phyloP scores from a whole-genome alignment of 768 basidiomycete species.

The Mycena latifolia region DNA sequence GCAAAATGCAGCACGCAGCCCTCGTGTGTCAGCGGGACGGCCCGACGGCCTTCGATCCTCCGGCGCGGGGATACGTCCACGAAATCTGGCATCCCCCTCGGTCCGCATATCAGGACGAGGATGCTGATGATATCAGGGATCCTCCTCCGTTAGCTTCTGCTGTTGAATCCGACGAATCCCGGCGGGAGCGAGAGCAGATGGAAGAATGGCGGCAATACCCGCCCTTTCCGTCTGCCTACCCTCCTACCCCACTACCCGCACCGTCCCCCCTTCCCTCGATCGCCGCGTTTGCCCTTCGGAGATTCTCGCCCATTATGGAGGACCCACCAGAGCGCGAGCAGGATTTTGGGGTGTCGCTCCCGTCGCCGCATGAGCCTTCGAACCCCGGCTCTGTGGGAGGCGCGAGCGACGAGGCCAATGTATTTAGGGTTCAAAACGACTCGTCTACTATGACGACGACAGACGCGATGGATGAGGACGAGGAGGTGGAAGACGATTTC shows the following conservation, averaged over 20 bases:
- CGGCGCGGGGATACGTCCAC: slow-evolving; percentile 43
- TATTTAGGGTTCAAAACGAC: slow-evolving; percentile 25
- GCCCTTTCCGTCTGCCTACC: slow-evolving; percentile 82
- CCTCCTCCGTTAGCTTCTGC: not conserved
- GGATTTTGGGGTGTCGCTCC: slow-evolving; percentile 83
- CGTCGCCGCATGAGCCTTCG: slow-evolving; percentile 68
- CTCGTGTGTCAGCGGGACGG: slow-evolving; percentile 5
- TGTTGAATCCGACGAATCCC: slow-evolving; percentile 29
- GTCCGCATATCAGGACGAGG: slow-evolving; percentile 56
- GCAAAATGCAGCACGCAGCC: not conserved
- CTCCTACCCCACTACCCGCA: slow-evolving; percentile 69
- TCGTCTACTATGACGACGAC: slow-evolving; percentile 39
- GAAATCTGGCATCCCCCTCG: slow-evolving; percentile 74
- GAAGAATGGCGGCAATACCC: slow-evolving; percentile 84
- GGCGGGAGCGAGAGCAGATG: slow-evolving; percentile 43
- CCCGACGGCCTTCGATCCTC: not conserved
- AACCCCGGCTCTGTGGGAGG: slow-evolving; percentile 69
- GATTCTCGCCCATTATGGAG: slow-evolving; percentile 54
- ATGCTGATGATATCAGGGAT: slow-evolving; percentile 30
- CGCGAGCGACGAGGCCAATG: slow-evolving; percentile 69
- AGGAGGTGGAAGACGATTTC: slow-evolving; percentile 71
- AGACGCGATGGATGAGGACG: slow-evolving; percentile 48
- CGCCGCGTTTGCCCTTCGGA: slow-evolving; percentile 32
- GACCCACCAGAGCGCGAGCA: slow-evolving; percentile 46
- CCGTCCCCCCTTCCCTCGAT: slow-evolving; percentile 47